phyloP scores from a whole-genome alignment of 345 rosid genomes.

The Corchorus olitorius region DNA sequence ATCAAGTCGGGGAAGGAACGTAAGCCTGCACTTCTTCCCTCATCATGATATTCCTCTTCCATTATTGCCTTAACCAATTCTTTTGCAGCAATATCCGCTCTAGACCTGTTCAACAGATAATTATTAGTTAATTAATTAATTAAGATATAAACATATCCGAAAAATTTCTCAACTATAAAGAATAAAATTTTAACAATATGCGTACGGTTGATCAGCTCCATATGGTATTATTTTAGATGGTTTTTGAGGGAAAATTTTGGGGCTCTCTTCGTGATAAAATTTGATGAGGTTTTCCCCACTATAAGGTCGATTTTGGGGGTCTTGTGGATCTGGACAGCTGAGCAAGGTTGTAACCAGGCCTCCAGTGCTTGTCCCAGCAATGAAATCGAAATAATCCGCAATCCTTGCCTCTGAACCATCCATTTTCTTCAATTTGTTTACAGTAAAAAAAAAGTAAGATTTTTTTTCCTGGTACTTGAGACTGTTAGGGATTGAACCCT shows the following conservation, averaged over 20 bases:
- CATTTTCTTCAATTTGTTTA: slow-evolving; percentile 28
- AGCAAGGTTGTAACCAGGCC: slow-evolving; percentile 60
- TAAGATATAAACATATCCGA: no score
- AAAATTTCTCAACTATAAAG: no score
- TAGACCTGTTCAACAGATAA: not conserved
- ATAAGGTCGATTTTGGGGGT: slow-evolving; percentile 32
- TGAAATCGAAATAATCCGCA: slow-evolving; percentile 56
- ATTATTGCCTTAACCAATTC: not conserved
- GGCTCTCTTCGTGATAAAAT: slow-evolving; percentile 33
- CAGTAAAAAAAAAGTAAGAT: no score
- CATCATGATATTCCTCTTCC: not conserved
- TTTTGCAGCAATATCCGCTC: not conserved
- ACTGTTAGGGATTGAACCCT: no score
- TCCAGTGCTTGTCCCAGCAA: slow-evolving; percentile 54
- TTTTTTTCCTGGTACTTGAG: no score
- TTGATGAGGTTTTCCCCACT: slow-evolving; percentile 46
- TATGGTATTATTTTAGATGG: not conserved
- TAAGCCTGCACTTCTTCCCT: not conserved
- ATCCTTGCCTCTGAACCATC: slow-evolving; percentile 54
- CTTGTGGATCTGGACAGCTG: slow-evolving; percentile 35
- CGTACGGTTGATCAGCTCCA: not conserved
- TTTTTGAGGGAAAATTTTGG: slow-evolving; percentile 44
- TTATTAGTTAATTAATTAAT: not conserved
- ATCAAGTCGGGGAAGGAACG: not conserved
- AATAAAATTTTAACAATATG: no score